Evolutionary conservation across 192 early-diverging fungal species (phyloP).

Genomic region (Entomortierella parvispora): DNA sequence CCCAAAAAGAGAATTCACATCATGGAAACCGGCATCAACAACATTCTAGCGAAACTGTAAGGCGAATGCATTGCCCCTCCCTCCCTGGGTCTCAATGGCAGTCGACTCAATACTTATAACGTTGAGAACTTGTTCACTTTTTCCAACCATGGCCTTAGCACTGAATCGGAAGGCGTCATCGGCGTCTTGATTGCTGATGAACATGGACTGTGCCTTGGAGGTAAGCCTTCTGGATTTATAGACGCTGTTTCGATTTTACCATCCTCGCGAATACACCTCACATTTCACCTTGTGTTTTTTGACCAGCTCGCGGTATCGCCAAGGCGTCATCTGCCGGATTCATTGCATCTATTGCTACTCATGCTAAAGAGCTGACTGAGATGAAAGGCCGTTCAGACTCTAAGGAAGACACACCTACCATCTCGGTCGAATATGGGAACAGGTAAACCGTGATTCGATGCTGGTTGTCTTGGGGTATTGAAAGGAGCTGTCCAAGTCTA

Average conservation of each 20-base stretch:
- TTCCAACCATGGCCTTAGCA: constrained; percentile 12
- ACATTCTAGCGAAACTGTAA: constrained; percentile 50
- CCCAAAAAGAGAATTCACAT: background rate
- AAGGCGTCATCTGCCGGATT: constrained; percentile 56
- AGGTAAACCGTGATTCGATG: constrained; percentile 1
- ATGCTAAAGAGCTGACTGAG: constrained; percentile 51
- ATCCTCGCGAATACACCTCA: no score
- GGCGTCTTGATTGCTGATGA: constrained; percentile 55
- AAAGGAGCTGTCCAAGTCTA: background rate
- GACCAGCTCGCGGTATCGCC: constrained; percentile 53
- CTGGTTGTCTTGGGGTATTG: background rate
- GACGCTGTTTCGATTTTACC: background rate
- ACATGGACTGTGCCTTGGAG: constrained; percentile 56
- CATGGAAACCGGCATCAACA: constrained; percentile 53
- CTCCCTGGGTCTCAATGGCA: no score
- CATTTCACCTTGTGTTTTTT: no score
- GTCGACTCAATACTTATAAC: no score
- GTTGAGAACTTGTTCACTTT: background rate
- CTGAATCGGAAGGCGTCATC: constrained; percentile 49
- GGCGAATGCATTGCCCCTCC: no score
- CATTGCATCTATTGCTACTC: constrained; percentile 53
- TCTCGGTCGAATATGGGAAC: constrained; percentile 51
- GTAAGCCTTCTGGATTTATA: constrained; percentile 13
- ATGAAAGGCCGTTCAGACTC: constrained; percentile 10
- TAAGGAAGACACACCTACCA: constrained; percentile 47